phyloP scores from a whole-genome alignment of 169 alveolate species.

The Eimeria acervulina region DNA sequence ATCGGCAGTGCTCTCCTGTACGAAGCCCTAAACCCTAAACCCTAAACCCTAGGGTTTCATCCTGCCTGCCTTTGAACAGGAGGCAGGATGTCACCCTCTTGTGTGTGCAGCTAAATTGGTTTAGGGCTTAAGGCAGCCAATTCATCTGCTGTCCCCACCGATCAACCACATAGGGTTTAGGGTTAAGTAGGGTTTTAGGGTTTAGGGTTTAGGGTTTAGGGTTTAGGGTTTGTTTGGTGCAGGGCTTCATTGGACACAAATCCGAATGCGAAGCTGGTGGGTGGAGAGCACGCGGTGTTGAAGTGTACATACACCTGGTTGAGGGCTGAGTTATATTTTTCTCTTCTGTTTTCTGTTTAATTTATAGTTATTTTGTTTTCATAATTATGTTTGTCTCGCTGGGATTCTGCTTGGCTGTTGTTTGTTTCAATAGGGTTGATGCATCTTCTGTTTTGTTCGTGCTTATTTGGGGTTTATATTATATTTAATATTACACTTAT shows the following conservation, averaged over 20 bases:
- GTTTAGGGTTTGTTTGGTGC: constrained; percentile 3
- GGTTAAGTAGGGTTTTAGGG: not conserved
- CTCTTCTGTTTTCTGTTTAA: not conserved
- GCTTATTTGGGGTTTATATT: constrained; percentile 40
- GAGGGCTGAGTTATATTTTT: not conserved
- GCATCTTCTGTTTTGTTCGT: not conserved
- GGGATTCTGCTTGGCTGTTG: no score
- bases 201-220: not conserved
- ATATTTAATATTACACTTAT: no score
- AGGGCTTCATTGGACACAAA: constrained; percentile 65
- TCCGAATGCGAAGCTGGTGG: constrained; percentile 57
- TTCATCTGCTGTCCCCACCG: not conserved
- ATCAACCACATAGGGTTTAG: not conserved
- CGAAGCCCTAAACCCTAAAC: not conserved
- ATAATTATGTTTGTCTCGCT: no score
- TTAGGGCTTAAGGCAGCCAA: not conserved
- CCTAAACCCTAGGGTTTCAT: not conserved
- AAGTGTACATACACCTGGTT: not conserved
- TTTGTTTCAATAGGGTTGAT: no score
- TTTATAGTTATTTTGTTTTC: not conserved
- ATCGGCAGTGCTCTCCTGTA: not conserved
- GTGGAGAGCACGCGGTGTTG: not conserved
- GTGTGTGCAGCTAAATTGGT: constrained; percentile 71
- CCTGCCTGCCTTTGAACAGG: not conserved
- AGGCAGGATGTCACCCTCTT: not conserved